These are phyloP conservation scores for Yarrowia bubula DNA, from an alignment of 805 yeast species.

Conservation along the genomic window DNA sequence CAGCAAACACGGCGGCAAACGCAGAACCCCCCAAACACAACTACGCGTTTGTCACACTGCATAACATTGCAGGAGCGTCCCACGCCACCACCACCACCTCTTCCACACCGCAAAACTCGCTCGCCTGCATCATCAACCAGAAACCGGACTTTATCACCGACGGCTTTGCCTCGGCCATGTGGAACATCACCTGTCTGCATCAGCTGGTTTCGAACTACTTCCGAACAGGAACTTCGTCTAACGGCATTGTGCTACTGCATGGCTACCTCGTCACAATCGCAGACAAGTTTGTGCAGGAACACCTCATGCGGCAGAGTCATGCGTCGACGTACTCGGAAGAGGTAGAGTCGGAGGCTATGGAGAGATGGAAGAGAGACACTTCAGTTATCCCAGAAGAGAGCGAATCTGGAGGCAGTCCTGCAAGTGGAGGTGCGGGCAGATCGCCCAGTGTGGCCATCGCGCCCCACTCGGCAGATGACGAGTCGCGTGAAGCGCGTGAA, in stretches of 20 bases:
- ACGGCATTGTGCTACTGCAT: conserved; percentile 29
- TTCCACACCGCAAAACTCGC: conserved; percentile 6
- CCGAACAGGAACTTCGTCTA: conserved; percentile 24
- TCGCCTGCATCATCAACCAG: conserved; percentile 25
- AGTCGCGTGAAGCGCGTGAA: not conserved
- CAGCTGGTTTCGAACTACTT: conserved; percentile 30
- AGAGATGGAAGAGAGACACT: conserved; percentile 6
- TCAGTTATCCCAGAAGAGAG: not conserved
- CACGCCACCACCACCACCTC: not conserved
- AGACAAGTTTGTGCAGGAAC: conserved; percentile 32
- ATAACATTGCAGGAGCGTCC: conserved; percentile 1
- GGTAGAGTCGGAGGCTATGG: conserved; percentile 2
- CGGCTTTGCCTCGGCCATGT: conserved; percentile 32
- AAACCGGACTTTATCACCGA: conserved; percentile 30
- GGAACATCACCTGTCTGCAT: conserved; percentile 34
- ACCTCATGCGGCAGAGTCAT: conserved; percentile 13
- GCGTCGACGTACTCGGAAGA: not conserved
- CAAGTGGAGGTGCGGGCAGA: not conserved
- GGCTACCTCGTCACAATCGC: conserved; percentile 34
- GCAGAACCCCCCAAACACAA: not conserved
- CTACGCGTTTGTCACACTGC: conserved; percentile 12
- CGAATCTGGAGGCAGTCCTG: not conserved
- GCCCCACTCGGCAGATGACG: not conserved
- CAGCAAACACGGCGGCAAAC: not conserved
- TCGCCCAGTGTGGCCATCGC: conserved; percentile 5